Base-by-base conservation (phyloP, 805 yeast species). In the Candida qinlingensis region DNA sequence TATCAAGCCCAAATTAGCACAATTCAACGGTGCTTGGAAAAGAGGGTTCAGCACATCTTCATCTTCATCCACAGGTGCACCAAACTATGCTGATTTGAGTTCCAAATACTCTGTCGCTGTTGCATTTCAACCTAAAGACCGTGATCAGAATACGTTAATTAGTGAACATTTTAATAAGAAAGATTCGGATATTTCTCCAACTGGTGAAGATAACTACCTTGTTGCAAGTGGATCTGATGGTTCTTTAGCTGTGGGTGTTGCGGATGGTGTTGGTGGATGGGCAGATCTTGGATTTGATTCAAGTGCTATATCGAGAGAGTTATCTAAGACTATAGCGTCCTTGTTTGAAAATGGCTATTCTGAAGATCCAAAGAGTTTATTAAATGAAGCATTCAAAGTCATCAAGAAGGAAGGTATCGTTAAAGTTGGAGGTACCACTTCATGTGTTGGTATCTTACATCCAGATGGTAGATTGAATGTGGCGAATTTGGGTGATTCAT, bases 261-360 rank as follows among this genome's bases (percentile, higher is more conserved):
- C 97, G 6, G 99, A 92, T 68, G 99, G 99, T 11, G 98, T 94
- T 4, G 98, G 98, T 12, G 98, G 98, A 4, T 92, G 98, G 97
- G 79, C 87, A 1, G 94, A 87, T 52, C 83, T 87, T 42, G 97
- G 97, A 0, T 85, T 81, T 58, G 97, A 92, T 64, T 87, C 96
- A 2, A 78, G 89, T 49, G 92, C 92, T 7, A 87, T 92, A 51
- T 83, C 94, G 38, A 74, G 95, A 56, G 94, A 87, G 57, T 68
- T 92, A 37, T 85, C 96, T 54, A 67, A 67, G 6, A 71, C 79
- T 4, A 73, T 88, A 60, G 72, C 75, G 19, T 61, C 66, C 55
- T 53, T 58, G 28, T 49, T 53, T 48, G 44, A 46, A 28, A 41
- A 42, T 7, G 54, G 46, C 29, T 10, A 39, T 19, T 35, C 44